phyloP scores from a whole-genome alignment of 208 protist species.

The Tritrichomonas musculus region DNA sequence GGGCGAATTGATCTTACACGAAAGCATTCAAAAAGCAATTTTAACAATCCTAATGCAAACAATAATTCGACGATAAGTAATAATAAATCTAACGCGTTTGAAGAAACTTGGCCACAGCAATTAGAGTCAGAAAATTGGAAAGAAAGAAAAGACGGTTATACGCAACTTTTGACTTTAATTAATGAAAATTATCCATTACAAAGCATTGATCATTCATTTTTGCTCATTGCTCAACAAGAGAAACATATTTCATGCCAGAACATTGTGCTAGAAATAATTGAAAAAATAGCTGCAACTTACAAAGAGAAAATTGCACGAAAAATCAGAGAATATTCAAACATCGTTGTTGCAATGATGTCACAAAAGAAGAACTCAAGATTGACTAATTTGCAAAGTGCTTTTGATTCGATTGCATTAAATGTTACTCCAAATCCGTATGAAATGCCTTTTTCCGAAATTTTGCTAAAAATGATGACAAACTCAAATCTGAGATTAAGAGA shows the following conservation, averaged over 20 bases:
- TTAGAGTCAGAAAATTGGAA: background rate
- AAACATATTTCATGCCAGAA: background rate
- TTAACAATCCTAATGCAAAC: no score
- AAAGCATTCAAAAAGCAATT: no score
- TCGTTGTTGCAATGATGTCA: background rate
- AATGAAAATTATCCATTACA: background rate
- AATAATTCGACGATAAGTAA: no score
- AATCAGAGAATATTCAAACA: background rate
- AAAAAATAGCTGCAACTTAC: background rate
- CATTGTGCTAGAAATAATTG: background rate
- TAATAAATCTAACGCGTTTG: background rate
- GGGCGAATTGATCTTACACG: no score
- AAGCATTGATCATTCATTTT: background rate
- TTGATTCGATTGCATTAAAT: background rate
- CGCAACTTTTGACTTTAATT: background rate
- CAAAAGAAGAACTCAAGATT: background rate
- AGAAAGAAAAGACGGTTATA: background rate
- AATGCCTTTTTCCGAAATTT: background rate
- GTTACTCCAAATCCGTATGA: background rate
- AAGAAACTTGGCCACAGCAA: background rate
- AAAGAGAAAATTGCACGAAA: background rate
- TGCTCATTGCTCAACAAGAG: background rate
- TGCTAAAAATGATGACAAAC: constrained; percentile 4
- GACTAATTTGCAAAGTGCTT: background rate
- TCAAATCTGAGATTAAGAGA: background rate